Base-by-base conservation (phyloP, 83 land plant species). In the Thuja plicata region DNA sequence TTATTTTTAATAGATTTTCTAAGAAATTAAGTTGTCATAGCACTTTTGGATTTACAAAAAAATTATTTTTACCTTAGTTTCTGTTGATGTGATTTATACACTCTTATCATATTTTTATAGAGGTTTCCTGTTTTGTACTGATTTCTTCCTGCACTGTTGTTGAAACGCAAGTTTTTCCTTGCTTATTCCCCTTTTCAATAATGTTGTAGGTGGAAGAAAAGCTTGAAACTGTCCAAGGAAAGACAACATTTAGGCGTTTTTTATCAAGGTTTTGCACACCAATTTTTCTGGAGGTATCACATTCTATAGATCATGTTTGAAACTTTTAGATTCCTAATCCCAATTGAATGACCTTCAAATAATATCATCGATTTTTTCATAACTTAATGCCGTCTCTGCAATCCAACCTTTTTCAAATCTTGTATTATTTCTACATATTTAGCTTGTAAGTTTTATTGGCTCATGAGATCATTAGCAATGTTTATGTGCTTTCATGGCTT, bases 251-350 rank as follows among this genome's bases (percentile, higher is more conserved):
- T 87, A 95, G 99, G n/a, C 95, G 98, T 19, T 88, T 97, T 92
- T 94, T 97, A 85, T 90, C 99, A 66, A 94, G 98, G 88, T 98
- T 98, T 87, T 94, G 94, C 66, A 98, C 99, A 30, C 99, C 99
- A 74, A 98, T 98, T 8, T 98, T 95, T 81, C 92, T 98, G 90
- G 99, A 98, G 99, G 99, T 98, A 88, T 54, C 46, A 35, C 41
- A 11, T 38, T 79, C 82, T 41, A 79, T 1, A 79, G 46, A 80
- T 80, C n/a, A 41, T 8, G 84, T 27, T 40, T 41, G 5, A 80
- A 52, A 21, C 13, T 87, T 32, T 86, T 45, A 57, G 38, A 21
- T 86, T 3, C 21, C 34, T 34, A 86, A 40, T 27, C 30, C 32
- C 73, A 66, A 27, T 66, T 3, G 27, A 41, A 21, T 19, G 76